Percentiles rank a stretch among this genome's conserved stretches.
Conservation (phyloP, 495 filamentous ascomycete genomes). For the Hyaloscypha bicolor region DNA sequence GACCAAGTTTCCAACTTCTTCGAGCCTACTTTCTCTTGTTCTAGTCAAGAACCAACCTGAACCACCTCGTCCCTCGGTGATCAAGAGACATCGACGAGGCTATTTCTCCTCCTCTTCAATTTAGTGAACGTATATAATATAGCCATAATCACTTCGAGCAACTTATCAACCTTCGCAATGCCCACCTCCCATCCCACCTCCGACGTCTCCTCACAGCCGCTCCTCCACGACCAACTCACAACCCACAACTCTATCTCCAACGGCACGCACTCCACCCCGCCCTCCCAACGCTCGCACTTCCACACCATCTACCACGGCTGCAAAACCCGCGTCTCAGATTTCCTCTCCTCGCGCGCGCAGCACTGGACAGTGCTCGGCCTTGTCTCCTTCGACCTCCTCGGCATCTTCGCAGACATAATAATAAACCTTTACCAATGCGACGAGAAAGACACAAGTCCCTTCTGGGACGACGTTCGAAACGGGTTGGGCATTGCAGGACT, state of each 20-base stretch:
- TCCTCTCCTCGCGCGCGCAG: constrained; percentile 56
- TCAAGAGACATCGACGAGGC: not conserved
- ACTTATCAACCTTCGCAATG: not conserved
- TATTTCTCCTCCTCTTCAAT: not conserved
- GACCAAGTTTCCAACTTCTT: not conserved
- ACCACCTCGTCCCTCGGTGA: not conserved
- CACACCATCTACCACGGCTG: constrained; percentile 24
- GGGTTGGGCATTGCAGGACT: constrained; percentile 37
- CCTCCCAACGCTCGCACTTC: constrained; percentile 9
- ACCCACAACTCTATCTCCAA: not conserved
- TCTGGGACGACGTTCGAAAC: constrained; percentile 29
- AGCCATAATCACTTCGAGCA: not conserved
- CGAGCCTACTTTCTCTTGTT: not conserved
- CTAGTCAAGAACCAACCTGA: not conserved
- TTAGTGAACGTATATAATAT: not conserved
- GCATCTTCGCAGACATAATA: constrained; percentile 65
- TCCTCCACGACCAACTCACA: constrained; percentile 5
- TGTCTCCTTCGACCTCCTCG: constrained; percentile 57
- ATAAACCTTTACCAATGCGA: constrained; percentile 64
- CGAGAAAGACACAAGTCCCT: constrained; percentile 32
- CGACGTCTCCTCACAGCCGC: constrained; percentile 16
- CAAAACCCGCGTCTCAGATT: constrained; percentile 35
- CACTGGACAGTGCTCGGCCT: constrained; percentile 60
- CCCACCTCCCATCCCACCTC: not conserved
- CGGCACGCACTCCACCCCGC: not conserved